Evolutionary conservation across 495 filamentous ascomycete genomes (phyloP).

Genomic region (Annulohypoxylon stygium): DNA sequence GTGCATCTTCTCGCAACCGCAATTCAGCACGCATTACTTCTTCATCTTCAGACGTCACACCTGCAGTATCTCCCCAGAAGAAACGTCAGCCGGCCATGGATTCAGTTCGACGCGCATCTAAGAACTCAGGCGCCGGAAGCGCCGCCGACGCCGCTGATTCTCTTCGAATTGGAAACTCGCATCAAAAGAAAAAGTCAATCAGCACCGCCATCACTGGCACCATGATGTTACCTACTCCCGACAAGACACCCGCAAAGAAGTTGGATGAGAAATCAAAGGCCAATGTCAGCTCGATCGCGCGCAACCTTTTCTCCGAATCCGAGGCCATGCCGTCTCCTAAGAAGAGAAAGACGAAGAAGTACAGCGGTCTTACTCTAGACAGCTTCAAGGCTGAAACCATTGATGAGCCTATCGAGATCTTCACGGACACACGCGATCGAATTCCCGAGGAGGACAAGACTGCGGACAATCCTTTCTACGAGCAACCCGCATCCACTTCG

Average conservation of each 20-base stretch:
- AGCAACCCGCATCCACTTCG: slow-evolving; percentile 47
- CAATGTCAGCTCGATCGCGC: slow-evolving; percentile 74
- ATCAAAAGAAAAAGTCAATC: slow-evolving; percentile 44
- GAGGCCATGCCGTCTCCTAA: slow-evolving; percentile 72
- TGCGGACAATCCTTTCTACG: slow-evolving; percentile 82
- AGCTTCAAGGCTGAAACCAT: slow-evolving; percentile 72
- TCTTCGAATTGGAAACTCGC: slow-evolving; percentile 51
- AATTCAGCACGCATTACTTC: slow-evolving; percentile 48
- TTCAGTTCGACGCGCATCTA: slow-evolving; percentile 57
- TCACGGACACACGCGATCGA: slow-evolving; percentile 89
- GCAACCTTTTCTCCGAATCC: slow-evolving; percentile 76
- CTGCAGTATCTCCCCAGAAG: slow-evolving; percentile 66
- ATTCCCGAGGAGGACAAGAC: slow-evolving; percentile 77
- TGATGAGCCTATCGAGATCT: slow-evolving; percentile 79
- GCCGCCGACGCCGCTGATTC: slow-evolving; percentile 54
- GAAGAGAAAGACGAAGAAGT: slow-evolving; percentile 69
- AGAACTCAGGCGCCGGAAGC: slow-evolving; percentile 52
- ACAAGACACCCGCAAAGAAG: slow-evolving; percentile 87
- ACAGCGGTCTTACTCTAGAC: slow-evolving; percentile 75
- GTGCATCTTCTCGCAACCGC: slow-evolving; percentile 51
- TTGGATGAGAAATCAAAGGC: slow-evolving; percentile 64
- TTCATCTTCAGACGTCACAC: slow-evolving; percentile 54
- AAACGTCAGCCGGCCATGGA: slow-evolving; percentile 56
- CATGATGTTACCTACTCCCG: slow-evolving; percentile 85
- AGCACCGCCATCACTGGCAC: slow-evolving; percentile 26